These are phyloP conservation scores for Solanum sparsipilum DNA, from an alignment of 257 asterid species.

Conservation along the genomic window DNA sequence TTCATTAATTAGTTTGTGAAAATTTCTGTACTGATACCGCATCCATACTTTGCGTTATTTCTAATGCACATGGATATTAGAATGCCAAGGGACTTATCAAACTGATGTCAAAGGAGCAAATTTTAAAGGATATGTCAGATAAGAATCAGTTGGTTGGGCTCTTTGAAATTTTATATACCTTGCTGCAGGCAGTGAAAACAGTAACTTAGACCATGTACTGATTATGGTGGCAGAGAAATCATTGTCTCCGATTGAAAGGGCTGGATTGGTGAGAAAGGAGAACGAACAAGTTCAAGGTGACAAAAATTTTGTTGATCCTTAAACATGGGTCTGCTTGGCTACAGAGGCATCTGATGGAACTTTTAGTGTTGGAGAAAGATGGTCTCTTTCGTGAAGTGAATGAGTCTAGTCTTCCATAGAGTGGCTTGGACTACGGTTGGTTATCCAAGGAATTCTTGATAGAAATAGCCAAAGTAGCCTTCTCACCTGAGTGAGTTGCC, in stretches of 20 bases:
- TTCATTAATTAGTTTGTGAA: background rate
- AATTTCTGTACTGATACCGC: background rate
- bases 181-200: conserved; percentile 39
- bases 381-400: conserved; percentile 48
- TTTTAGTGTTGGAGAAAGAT: conserved; percentile 37
- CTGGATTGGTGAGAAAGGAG: conserved; percentile 22
- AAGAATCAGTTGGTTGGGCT: conserved; percentile 72
- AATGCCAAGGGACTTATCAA: conserved; percentile 48
- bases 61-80: conserved; percentile 2
- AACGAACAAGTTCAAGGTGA: conserved; percentile 33
- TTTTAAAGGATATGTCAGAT: conserved; percentile 49
- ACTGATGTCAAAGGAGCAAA: conserved; percentile 61
- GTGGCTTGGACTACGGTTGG: conserved; percentile 96
- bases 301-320: conserved; percentile 30
- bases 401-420: conserved; percentile 91
- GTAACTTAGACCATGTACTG: conserved; percentile 27
- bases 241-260: conserved; percentile 42
- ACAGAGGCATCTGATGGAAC: conserved; percentile 74
- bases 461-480: conserved; percentile 70
- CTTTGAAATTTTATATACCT: conserved; percentile 71
- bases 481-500: conserved; percentile 71
- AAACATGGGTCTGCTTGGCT: conserved; percentile 48
- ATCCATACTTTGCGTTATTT: background rate
- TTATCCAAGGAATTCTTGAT: conserved; percentile 90
- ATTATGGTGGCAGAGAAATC: conserved; percentile 52